Base-by-base conservation (phyloP, 1,284 basidiomycete species). In the Tetrapyrgos nigripes region DNA sequence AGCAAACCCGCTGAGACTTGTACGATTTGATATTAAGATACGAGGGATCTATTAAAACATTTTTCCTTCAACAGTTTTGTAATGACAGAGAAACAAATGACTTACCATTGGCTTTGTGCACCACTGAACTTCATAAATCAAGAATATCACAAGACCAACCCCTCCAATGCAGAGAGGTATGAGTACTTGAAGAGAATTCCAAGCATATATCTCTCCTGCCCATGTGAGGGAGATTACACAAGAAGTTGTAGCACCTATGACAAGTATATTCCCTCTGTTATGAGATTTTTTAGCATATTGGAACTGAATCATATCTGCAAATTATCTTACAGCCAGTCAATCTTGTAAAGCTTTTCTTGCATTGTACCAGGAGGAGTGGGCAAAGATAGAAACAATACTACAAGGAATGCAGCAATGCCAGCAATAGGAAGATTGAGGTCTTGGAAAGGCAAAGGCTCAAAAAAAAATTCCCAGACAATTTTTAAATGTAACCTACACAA, bases 81-180 rank as follows among this genome's bases (percentile, higher is more conserved):
- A 33, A 33, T 14, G 14, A 14, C 31, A 33, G 14, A 33, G 31
- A 14, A 33, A 33, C 31, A n/a, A n/a, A n/a, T n/a, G n/a, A 37
- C 58, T 50, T 29, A 72, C 68, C 28, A 69, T 67, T 3, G 73
- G 73, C 33, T 70, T 54, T 3, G 28, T 52, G 1, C 70, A 63
- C 6, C 61, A 19, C 11, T 54, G 60, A 1, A 62, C 61, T 52
- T 74, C 73, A 49, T 73, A 73, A 14, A 73, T 19, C 21, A 76
- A 62, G 56, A 78, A 80, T 1, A 55, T 59, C 0, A 63, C 52
- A 10, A 82, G 57, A 1, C 74, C 66, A 1, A 70, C 46, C 3
- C 80, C 44, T 0, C 81, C 80, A 4, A 82, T 43, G 37, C 78
- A 67, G 0, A 84, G 68, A 0, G 81, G 80, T 0, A 71, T 75